Percentiles rank a stretch among this genome's conserved stretches.
phyloP scores from a whole-genome alignment of 2,329 filamentous ascomycete species.

The Trichoderma sp. region DNA sequence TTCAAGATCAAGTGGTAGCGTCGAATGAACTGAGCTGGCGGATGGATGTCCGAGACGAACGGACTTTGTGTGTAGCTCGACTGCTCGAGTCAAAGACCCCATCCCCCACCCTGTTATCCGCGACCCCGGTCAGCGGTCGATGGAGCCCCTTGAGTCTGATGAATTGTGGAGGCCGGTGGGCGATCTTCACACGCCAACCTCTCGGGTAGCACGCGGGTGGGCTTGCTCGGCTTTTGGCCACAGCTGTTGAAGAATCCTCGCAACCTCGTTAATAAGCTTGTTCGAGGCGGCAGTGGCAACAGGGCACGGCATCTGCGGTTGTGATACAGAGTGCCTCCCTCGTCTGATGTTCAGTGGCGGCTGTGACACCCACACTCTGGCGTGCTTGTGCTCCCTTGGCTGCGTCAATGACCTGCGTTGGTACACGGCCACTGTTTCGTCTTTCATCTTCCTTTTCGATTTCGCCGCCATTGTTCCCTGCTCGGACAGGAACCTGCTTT shows the following conservation, averaged over 20 bases:
- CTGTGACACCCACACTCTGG: not conserved
- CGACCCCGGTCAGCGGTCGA: not conserved
- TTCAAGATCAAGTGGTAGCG: not conserved
- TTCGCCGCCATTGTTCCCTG: not conserved
- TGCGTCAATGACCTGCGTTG: not conserved
- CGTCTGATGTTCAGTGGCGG: not conserved
- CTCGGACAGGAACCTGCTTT: not conserved
- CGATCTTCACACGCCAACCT: not conserved
- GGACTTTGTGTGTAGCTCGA: no score
- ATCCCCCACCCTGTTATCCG: not conserved
- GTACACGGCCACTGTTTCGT: not conserved
- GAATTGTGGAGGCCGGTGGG: slow-evolving; percentile 18
- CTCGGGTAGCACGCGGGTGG: slow-evolving; percentile 5
- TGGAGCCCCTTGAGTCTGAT: slow-evolving; percentile 7
- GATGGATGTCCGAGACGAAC: not conserved
- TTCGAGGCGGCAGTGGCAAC: not conserved
- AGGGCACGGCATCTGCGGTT: not conserved
- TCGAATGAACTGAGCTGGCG: no score
- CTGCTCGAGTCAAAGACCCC: not conserved
- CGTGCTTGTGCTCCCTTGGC: not conserved
- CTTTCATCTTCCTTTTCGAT: not conserved
- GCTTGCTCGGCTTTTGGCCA: slow-evolving; percentile 3
- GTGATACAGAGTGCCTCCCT: not conserved
- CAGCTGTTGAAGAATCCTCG: not conserved
- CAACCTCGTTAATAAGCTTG: slow-evolving; percentile 15